Base-by-base conservation (phyloP, 257 asterid genomes). In the Cordia subcordata region DNA sequence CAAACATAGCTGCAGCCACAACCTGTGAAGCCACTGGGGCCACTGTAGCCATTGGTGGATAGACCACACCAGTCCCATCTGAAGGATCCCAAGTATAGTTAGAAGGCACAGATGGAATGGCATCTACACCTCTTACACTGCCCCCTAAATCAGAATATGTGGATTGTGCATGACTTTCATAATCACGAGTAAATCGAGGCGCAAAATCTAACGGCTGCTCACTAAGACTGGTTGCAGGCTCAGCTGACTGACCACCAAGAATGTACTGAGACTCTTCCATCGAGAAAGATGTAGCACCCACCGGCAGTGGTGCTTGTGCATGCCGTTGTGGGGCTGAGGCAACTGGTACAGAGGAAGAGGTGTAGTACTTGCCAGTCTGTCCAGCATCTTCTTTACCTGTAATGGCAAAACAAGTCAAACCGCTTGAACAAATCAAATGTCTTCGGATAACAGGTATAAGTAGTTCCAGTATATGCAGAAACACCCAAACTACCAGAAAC, bases 171-270 rank as follows among this genome's bases (percentile, higher is more conserved):
- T 80, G 86, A 58, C 65, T 67, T 64, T 77, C 88, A 53, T 63
- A 53, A 64, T 72, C 78, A 70, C 62, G 85, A 61, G 67, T 81
- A 67, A 80, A 81, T 62, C 73, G 79, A 55, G 87, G 89, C 19
- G 91, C 82, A 72, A 85, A 87, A 50, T 64, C 77, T 71, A 87
- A 77, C 15, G 91, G 96, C 63, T 79, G 88, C 58, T 87, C 75
- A 33, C 86, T 85, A 32, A 53, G 77, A 78, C 74, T 83, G 56
- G 78, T 60, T 47, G 74, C 65, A 58, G 79, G 61, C 68, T 69
- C 86, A 44, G 79, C 62, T 63, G 74, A 72, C 27, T 64, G 81
- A 64, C 75, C 66, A 67, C 75, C 74, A 59, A 19, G 64, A 40
- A 69, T 60, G 50, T 75, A 77, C 70, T 64, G 81, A 20, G 71